These are phyloP conservation scores for Penicillium sp. DNA, from an alignment of 2,329 filamentous ascomycete species.

Conservation along the genomic window DNA sequence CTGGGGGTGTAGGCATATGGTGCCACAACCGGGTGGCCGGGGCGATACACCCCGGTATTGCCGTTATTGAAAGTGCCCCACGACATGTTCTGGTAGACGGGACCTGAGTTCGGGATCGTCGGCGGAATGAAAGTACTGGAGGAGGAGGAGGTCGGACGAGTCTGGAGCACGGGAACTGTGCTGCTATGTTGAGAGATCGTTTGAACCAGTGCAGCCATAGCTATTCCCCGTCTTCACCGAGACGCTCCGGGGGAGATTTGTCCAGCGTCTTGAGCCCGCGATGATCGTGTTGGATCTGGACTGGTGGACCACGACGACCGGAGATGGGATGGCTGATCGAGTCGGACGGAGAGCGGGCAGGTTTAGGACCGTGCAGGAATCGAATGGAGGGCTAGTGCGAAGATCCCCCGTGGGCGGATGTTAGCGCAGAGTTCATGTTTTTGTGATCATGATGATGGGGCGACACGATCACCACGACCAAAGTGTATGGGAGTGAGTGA, in stretches of 20 bases:
- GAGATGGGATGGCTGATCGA: background rate
- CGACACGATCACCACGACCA: background rate
- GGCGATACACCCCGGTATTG: conserved; percentile 42
- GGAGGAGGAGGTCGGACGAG: conserved; percentile 60
- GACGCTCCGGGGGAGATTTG: conserved; percentile 10
- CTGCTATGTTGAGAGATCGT: conserved; percentile 69
- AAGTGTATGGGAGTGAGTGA: background rate
- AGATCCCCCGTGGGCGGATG: conserved; percentile 12
- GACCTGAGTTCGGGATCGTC: conserved; percentile 30
- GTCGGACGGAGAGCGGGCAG: conserved; percentile 6
- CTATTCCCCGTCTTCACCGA: conserved; percentile 35
- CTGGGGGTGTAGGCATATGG: conserved; percentile 74
- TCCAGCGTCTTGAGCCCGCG: conserved; percentile 17
- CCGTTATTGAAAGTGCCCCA: conserved; percentile 39
- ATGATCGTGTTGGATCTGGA: conserved; percentile 6
- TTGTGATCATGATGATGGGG: conserved; percentile 1
- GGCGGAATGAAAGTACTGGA: conserved; percentile 46
- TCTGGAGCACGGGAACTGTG: conserved; percentile 69
- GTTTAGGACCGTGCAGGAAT: conserved; percentile 17
- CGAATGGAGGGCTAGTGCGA: conserved; percentile 14
- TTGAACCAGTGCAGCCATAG: conserved; percentile 81
- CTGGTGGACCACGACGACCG: no score
- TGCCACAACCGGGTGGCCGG: conserved; percentile 57
- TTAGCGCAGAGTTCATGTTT: conserved; percentile 19
- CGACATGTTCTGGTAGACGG: conserved; percentile 35